phyloP scores from a whole-genome alignment of 805 yeast species.

The Starmerella lactis-condensi region DNA sequence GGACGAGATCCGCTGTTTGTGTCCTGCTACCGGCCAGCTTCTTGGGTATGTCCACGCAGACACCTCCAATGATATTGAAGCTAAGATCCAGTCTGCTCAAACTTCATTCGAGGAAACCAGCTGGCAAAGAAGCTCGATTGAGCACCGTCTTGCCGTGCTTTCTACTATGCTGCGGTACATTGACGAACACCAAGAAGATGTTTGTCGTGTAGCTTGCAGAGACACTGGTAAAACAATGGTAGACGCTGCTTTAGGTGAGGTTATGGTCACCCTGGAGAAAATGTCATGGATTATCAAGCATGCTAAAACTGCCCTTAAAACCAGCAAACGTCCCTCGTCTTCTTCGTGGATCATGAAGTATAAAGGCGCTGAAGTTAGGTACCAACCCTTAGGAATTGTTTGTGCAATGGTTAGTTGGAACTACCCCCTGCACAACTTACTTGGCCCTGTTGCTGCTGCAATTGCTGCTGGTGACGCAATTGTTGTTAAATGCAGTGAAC shows the following conservation, averaged over 20 bases:
- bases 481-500: conserved; percentile 85
- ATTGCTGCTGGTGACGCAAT: conserved; percentile 82
- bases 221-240: conserved; percentile 92
- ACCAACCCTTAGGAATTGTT: conserved; percentile 81
- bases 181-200: conserved; percentile 60
- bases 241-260: conserved; percentile 82
- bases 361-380: conserved; percentile 82
- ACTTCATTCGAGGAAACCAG: conserved; percentile 32
- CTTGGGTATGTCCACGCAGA: conserved; percentile 55
- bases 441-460: conserved; percentile 84
- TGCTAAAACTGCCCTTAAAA: conserved; percentile 54
- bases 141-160: conserved; percentile 51
- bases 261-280: conserved; percentile 85
- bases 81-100: conserved; percentile 33
- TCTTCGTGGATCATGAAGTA: conserved; percentile 68
- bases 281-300: conserved; percentile 72
- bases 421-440: conserved; percentile 82
- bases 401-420: conserved; percentile 92
- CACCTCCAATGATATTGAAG: conserved; percentile 53
- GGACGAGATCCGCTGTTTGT: conserved; percentile 55
- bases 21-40: conserved; percentile 91
- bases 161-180: conserved; percentile 54
- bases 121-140: conserved; percentile 32
- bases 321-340: conserved; percentile 72
- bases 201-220: conserved; percentile 85